Conservation (phyloP, 2,329 filamentous ascomycete genomes). For the Alternaria ventricosa region DNA sequence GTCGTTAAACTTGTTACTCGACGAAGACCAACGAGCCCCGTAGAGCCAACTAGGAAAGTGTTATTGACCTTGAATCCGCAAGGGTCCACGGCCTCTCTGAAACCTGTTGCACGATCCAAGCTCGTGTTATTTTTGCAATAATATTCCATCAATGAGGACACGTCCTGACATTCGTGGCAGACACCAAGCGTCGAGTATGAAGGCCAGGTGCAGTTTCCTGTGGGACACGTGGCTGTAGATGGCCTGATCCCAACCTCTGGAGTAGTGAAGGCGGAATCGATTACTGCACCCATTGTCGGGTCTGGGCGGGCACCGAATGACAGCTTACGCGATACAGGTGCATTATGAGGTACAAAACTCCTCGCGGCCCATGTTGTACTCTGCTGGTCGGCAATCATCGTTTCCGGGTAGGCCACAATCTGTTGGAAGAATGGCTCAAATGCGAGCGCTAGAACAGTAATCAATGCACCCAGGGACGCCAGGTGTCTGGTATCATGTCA, state of each 20-base stretch:
- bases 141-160: conserved; percentile 11
- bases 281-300: neutral
- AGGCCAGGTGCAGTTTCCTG: conserved; percentile 23
- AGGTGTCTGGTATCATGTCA: neutral
- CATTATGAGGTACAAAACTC: neutral
- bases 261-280: neutral
- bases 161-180: conserved; percentile 23
- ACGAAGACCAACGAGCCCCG: neutral
- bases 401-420: conserved; percentile 16
- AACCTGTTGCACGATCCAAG: neutral
- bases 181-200: conserved; percentile 22
- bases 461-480: conserved; percentile 16
- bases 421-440: conserved; percentile 31
- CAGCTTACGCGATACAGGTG: neutral
- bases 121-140: conserved; percentile 7
- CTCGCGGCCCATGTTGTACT: neutral
- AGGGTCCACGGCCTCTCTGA: neutral
- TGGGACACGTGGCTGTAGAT: conserved; percentile 14
- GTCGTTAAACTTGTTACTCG: neutral
- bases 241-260: neutral
- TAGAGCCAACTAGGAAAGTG: conserved; percentile 9
- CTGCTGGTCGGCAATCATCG: neutral
- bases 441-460: conserved; percentile 20
- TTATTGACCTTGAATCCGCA: conserved; percentile 21
- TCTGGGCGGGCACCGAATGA: neutral